These are phyloP conservation scores for Mikania micrantha DNA, from an alignment of 129 eudicot species.

Conservation along the genomic window DNA sequence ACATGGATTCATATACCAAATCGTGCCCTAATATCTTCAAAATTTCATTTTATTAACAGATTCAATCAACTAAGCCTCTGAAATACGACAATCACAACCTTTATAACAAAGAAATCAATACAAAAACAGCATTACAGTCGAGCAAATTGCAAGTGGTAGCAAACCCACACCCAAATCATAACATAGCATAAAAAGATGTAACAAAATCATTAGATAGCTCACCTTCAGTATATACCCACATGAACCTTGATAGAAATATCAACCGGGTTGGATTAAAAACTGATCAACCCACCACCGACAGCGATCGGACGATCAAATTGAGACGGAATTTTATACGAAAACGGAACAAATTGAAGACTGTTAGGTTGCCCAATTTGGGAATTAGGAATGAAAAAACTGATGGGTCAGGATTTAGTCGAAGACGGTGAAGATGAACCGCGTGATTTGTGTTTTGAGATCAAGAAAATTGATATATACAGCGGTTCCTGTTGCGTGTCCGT, in stretches of 20 bases:
- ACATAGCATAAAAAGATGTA: background rate
- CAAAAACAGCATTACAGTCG: constrained; percentile 8
- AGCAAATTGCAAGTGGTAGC: background rate
- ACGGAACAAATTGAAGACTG: background rate
- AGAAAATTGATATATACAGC: background rate
- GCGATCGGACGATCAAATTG: constrained; percentile 8
- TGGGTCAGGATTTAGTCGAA: background rate
- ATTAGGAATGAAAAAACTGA: background rate
- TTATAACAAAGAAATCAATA: background rate
- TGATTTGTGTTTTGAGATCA: background rate
- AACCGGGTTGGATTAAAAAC: background rate
- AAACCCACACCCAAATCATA: background rate
- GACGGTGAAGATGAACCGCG: constrained; percentile 1
- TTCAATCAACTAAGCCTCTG: background rate
- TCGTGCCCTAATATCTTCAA: background rate
- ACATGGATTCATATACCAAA: background rate
- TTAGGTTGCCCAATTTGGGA: constrained; percentile 8
- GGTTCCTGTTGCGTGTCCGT: background rate
- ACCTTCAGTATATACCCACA: constrained; percentile 9
- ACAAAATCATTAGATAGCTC: background rate
- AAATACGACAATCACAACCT: background rate
- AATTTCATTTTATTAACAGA: background rate
- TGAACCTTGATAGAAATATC: background rate
- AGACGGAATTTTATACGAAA: background rate
- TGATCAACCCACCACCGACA: background rate